phyloP scores from a whole-genome alignment of 345 rosid species.

The Eutrema heterophyllum region DNA sequence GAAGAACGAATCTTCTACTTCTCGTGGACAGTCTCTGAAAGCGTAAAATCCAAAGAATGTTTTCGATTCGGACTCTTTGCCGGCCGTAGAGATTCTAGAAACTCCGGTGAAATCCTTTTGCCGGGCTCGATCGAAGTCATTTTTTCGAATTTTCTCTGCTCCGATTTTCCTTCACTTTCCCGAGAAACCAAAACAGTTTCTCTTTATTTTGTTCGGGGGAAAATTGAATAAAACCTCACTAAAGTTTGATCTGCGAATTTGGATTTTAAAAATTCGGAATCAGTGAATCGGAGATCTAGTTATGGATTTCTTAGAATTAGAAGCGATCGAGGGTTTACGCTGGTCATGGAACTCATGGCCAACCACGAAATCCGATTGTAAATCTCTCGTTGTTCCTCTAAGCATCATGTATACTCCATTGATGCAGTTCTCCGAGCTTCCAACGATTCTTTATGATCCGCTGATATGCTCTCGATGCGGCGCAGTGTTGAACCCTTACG shows the following conservation, averaged over 20 bases:
- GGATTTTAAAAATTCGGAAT: background rate
- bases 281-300: constrained; percentile 14
- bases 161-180: background rate
- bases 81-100: background rate
- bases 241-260: background rate
- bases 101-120: background rate
- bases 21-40: background rate
- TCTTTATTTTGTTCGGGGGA: background rate
- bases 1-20: constrained; percentile 11
- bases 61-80: background rate
- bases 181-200: background rate
- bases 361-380: constrained; percentile 50
- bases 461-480: constrained; percentile 61
- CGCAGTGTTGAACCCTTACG: constrained; percentile 80
- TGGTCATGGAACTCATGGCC: constrained; percentile 99
- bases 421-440: constrained; percentile 77
- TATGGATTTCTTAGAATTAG: constrained; percentile 89
- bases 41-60: constrained; percentile 10
- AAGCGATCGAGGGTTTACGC: constrained; percentile 85
- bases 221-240: background rate
- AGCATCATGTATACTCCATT: constrained; percentile 82
- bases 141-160: background rate
- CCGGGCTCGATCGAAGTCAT: background rate
- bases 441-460: constrained; percentile 81
- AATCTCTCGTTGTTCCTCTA: constrained; percentile 64